Conservation (phyloP, 2,329 filamentous ascomycete species). For the Neoarthrinium moseri region DNA sequence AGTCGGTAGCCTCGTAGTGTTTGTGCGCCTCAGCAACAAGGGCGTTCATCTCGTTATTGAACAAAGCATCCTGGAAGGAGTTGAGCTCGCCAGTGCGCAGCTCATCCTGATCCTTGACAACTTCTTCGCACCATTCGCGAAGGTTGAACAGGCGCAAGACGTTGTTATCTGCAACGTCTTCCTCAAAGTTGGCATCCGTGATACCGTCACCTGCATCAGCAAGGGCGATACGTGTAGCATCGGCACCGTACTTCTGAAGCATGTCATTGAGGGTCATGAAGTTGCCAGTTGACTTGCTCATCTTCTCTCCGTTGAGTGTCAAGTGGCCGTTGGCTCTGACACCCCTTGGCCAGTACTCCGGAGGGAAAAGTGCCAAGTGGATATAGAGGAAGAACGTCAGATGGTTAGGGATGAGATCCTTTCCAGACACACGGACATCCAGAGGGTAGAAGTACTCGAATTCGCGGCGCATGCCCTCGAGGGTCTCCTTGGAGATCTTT, state of each 20-base stretch:
- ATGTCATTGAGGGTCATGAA: constrained; percentile 89
- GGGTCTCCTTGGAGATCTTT: constrained; percentile 69
- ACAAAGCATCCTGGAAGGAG: constrained; percentile 82
- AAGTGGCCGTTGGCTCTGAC: constrained; percentile 91
- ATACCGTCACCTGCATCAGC: constrained; percentile 94
- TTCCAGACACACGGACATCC: constrained; percentile 83
- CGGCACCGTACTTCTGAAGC: constrained; percentile 89
- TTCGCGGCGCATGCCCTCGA: constrained; percentile 81
- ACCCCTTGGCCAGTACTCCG: constrained; percentile 83
- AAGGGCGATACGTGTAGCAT: constrained; percentile 86
- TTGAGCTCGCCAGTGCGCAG: constrained; percentile 76
- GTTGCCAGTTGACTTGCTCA: constrained; percentile 97
- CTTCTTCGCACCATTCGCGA: constrained; percentile 90
- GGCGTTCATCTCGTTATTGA: constrained; percentile 88
- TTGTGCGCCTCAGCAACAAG: constrained; percentile 75
- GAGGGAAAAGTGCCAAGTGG: constrained; percentile 84
- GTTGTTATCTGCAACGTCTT: constrained; percentile 87
- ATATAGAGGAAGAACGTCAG: constrained; percentile 95
- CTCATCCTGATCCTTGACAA: constrained; percentile 64
- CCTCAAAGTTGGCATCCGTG: constrained; percentile 95
- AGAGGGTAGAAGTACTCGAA: constrained; percentile 98
- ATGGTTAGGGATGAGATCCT: constrained; percentile 92
- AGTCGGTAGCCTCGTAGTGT: constrained; percentile 78
- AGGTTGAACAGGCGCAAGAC: constrained; percentile 81
- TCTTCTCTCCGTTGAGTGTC: constrained; percentile 95